phyloP scores from a whole-genome alignment of 2,329 filamentous ascomycete species.

The Plectosphaerella sp. region DNA sequence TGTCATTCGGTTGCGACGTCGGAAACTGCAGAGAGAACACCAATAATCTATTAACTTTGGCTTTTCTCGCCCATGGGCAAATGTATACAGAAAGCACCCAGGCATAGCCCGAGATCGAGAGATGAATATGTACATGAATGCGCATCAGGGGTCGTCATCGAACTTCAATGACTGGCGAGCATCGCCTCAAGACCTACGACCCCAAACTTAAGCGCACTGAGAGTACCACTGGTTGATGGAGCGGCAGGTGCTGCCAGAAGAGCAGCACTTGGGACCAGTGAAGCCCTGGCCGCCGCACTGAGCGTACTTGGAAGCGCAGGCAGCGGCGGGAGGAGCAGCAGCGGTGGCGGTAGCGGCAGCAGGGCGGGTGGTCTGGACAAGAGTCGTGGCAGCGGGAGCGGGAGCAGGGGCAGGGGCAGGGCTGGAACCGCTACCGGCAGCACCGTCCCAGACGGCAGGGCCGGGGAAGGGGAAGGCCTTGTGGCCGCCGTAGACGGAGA shows the following conservation, averaged over 20 bases:
- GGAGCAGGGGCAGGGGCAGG: neutral
- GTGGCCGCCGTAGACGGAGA: conserved; percentile 15
- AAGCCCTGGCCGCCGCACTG: conserved; percentile 16
- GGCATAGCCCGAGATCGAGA: too few species aligned
- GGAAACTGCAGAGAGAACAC: too few species aligned
- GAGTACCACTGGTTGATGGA: conserved; percentile 15
- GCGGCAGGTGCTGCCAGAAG: conserved; percentile 13
- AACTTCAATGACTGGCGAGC: too few species aligned
- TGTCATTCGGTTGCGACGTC: too few species aligned
- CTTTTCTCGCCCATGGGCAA: too few species aligned
- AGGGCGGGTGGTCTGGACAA: neutral
- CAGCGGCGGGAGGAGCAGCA: neutral
- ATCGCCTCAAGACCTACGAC: too few species aligned
- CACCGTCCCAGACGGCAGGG: conserved; percentile 3
- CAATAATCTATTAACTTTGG: too few species aligned
- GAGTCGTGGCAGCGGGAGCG: neutral
- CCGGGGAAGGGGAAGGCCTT: conserved; percentile 6
- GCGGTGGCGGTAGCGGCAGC: neutral
- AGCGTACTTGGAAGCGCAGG: conserved; percentile 10
- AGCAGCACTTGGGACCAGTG: conserved; percentile 14
- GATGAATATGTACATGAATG: too few species aligned
- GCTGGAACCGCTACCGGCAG: neutral
- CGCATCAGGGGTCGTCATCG: too few species aligned
- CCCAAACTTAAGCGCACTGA: conserved; percentile 4
- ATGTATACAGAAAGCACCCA: too few species aligned